Base-by-base conservation (phyloP, 768 basidiomycete species). In the Dioszegia crocea region DNA sequence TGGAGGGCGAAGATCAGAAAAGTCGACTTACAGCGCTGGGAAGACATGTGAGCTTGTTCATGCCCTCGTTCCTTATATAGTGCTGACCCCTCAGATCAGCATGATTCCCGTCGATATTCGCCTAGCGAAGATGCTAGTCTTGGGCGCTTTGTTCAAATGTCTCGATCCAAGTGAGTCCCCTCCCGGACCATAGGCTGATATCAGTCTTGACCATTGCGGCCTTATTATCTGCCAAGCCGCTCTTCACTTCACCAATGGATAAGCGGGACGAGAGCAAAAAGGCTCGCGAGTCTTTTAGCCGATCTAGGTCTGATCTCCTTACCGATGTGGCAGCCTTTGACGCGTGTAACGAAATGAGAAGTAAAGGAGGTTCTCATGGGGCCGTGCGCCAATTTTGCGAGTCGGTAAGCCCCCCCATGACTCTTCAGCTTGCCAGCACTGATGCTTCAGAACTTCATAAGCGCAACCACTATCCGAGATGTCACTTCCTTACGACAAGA, bases 61-160 rank as follows among this genome's bases (percentile, higher is more conserved):
- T 33, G 33, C 14, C 14, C 33, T 6, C 33, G 14, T 6, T 6
- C 33, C 33, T 33, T 14, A 33, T 6, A 33, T 6, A 14, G 14
- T 6, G 33, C 33, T 33, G 33, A 33, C 6, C 38, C 40, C 14
- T 19, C 29, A 75, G 12, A 66, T 91, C 88, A 82, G 88, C 2
- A 82, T 86, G 77, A 81, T 96, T n/a, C 92, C 92, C 0, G 79
- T 94, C 14, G 93, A 97, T 76, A 79, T 93, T 10, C 82, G 90
- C 39, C 81, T 97, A 26, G 89, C 85, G 8, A 97, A 96, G 88
- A 93, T 97, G 88, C 83, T 97, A 23, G 83, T 96, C 6, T 80
- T 96, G 0, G 91, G 84, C 0, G 83, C 86, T 4, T 82, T 93
- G 45, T 92, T 97, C 79, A 83, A 83, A 64, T 93, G 91, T 65